These are phyloP conservation scores for Rubia peregrina DNA, from an alignment of 305 asterid genomes.

Conservation along the genomic window DNA sequence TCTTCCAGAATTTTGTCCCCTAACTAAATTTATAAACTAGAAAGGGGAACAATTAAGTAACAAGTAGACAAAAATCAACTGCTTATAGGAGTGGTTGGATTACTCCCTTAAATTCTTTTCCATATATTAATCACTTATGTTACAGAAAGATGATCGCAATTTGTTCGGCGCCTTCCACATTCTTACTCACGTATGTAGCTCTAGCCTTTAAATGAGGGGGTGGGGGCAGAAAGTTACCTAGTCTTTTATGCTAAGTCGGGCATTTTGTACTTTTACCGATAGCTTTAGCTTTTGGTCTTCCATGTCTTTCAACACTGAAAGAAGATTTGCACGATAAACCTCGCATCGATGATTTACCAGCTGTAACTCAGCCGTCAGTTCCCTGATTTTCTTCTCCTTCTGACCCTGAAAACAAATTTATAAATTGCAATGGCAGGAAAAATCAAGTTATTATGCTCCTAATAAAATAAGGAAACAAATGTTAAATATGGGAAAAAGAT, in stretches of 20 bases:
- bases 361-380: constrained; percentile 48
- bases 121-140: not conserved
- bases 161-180: not conserved
- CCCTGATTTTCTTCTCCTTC: constrained; percentile 63
- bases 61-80: not conserved
- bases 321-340: constrained; percentile 69
- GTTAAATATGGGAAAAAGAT: not conserved
- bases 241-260: constrained; percentile 73
- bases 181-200: not conserved
- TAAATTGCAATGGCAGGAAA: not conserved
- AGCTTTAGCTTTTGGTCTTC: constrained; percentile 92
- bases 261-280: constrained; percentile 84
- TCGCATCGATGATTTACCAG: constrained; percentile 49
- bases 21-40: not conserved
- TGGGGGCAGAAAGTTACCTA: constrained; percentile 20
- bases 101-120: not conserved
- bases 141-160: not conserved
- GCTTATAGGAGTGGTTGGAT: not conserved
- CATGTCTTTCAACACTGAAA: constrained; percentile 65
- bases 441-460: not conserved
- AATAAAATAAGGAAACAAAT: not conserved
- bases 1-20: not conserved
- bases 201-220: not conserved
- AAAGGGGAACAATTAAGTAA: not conserved
- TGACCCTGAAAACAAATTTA: constrained; percentile 46